Base-by-base conservation (phyloP, 192 early-diverging fungal species). In the Geranomyces variabilis region DNA sequence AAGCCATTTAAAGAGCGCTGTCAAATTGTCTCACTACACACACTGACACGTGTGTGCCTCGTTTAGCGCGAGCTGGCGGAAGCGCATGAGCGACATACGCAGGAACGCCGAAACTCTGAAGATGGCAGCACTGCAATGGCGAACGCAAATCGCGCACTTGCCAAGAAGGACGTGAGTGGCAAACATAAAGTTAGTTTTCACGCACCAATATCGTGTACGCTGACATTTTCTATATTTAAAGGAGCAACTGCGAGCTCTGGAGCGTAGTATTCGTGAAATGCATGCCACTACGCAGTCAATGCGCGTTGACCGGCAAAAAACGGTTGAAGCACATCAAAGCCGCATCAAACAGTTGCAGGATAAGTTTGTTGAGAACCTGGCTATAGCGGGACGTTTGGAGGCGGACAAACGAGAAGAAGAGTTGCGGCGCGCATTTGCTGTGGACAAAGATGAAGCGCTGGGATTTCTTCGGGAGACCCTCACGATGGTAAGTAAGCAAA, bases 301-400 rank as follows among this genome's bases (percentile, higher is more conserved):
- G 51, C 65, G 66, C 9, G 13, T 43, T 19, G 73, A 75, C 24
- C 45, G 73, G 28, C 69, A 73, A 26, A 77, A 76, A 56, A 85
- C 81, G 6, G 78, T 85, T 41, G 84, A 85, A 65, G 84, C 84
- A 3, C 84, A 85, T 65, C 84, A 85, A 69, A 77, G 71, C 44
- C 61, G 84, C 2, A 71, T 85, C 26, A 75, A 79, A 56, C 84
- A 85, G 34, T 61, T 85, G 26, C 84, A 85, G 62, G 80, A 82
- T 36, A 81, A 83, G 51, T 81, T 78, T 64, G 21, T 79, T 22
- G 72, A 81, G 53, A 76, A 78, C 55, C 58, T 82, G 13, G 69
- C 45, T 22, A 68, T 43, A 0, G 77, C 75, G 1, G 75, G 72
- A 24, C 56, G 51, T n/a, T 24, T 29, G 10, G 69, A 79, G 73